Evolutionary conservation across 129 eudicot species (phyloP).

Genomic region (Sambucus nigra): DNA sequence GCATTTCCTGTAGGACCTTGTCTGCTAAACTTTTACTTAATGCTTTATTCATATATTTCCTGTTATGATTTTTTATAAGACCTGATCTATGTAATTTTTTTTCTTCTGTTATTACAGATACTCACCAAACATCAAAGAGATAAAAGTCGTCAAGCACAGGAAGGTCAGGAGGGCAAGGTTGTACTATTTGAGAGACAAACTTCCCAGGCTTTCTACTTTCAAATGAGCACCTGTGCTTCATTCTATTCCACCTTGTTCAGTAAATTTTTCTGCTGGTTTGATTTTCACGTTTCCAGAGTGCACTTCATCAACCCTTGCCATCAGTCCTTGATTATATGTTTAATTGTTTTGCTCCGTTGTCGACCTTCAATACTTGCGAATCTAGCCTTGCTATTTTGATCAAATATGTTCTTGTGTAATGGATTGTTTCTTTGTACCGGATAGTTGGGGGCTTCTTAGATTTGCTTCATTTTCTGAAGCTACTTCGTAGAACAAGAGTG

Average conservation of each 20-base stretch:
- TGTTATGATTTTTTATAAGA: not conserved
- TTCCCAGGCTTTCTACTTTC: constrained; percentile 86
- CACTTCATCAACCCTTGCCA: no score
- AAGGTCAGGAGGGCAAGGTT: constrained; percentile 83
- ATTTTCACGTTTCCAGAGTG: not conserved
- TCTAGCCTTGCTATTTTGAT: not conserved
- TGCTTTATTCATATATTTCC: not conserved
- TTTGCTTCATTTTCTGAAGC: no score
- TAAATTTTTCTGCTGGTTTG: not conserved
- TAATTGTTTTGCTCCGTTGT: not conserved
- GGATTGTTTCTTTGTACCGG: no score
- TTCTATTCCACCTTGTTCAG: not conserved
- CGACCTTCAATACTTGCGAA: not conserved
- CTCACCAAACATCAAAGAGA: constrained; percentile 77
- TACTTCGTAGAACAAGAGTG: not conserved
- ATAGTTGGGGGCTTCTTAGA: no score
- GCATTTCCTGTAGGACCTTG: no score
- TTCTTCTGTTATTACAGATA: constrained; percentile 34
- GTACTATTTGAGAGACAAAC: constrained; percentile 89
- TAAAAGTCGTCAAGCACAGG: constrained; percentile 68
- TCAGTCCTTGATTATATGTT: no score
- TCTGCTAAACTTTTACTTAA: no score
- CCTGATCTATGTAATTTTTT: not conserved
- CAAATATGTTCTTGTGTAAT: not conserved
- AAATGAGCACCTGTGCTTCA: constrained; percentile 49